Conservation (phyloP, 139 green algal genomes). For the Chlamydomonas sp. region DNA sequence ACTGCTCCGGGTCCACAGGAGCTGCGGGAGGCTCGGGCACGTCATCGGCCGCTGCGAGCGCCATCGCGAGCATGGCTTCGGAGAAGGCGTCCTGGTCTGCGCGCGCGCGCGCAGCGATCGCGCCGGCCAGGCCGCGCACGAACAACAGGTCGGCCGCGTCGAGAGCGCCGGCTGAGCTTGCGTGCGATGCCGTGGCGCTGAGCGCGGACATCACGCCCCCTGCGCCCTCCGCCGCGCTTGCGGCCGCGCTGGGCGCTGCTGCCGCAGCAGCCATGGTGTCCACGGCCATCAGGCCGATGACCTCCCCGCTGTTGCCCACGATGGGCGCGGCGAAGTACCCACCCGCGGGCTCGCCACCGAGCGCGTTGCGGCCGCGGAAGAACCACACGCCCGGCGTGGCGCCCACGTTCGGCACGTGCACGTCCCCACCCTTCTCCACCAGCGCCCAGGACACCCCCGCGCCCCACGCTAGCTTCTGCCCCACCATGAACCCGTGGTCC, state of each 20-base stretch:
- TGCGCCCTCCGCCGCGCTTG: background rate
- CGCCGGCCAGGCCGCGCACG: constrained; percentile 10
- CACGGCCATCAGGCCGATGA: constrained; percentile 46
- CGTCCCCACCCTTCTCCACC: constrained; percentile 5
- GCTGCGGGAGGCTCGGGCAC: constrained; percentile 19
- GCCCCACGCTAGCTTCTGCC: constrained; percentile 37
- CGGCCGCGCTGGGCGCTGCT: background rate
- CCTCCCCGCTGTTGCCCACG: constrained; percentile 33
- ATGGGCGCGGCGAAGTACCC: constrained; percentile 48
- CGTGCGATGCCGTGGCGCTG: background rate
- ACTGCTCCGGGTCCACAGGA: constrained; percentile 34
- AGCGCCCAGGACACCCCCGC: constrained; percentile 40
- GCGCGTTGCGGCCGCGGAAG: background rate
- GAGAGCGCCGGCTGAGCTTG: background rate
- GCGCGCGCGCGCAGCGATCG: constrained; percentile 10
- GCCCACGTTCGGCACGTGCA: constrained; percentile 38
- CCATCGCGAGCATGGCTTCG: constrained; percentile 25
- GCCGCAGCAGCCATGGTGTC: constrained; percentile 28
- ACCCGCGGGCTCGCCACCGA: background rate
- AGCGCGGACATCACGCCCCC: background rate
- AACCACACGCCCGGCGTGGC: constrained; percentile 22
- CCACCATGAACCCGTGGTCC: constrained; percentile 50
- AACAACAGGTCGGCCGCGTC: constrained; percentile 3
- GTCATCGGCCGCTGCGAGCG: background rate
- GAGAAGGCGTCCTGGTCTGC: constrained; percentile 1